phyloP scores from a whole-genome alignment of 768 basidiomycete species.

The Dioszegia crocea region DNA sequence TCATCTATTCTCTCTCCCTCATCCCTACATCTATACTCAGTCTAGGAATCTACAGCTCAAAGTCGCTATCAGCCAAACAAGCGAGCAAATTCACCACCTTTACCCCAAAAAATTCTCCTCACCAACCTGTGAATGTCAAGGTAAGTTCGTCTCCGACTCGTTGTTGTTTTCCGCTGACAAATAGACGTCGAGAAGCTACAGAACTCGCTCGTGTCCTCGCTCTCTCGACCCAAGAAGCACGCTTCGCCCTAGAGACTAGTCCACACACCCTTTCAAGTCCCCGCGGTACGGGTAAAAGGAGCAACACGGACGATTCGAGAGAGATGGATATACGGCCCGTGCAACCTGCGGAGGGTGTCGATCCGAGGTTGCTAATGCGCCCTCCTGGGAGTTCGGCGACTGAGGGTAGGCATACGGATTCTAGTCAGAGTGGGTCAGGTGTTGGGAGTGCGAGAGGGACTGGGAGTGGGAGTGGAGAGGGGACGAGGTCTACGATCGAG shows the following conservation, averaged over 20 bases:
- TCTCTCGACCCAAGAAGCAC: constrained; percentile 36
- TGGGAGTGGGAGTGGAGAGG: not conserved
- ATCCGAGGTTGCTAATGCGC: constrained; percentile 21
- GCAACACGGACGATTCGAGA: constrained; percentile 20
- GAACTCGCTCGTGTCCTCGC: constrained; percentile 35
- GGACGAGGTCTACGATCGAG: constrained; percentile 2
- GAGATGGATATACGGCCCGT: constrained; percentile 32
- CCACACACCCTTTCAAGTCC: constrained; percentile 12
- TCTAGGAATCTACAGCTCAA: too few species aligned
- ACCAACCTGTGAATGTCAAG: constrained; percentile 9
- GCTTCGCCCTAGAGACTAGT: not conserved
- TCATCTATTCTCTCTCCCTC: not conserved
- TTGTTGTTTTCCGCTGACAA: not conserved
- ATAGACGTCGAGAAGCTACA: constrained; percentile 42
- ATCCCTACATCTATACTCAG: not conserved
- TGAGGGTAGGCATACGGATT: not conserved
- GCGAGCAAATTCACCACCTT: not conserved
- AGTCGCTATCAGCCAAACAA: not conserved
- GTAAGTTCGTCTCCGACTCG: not conserved
- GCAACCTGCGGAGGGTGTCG: constrained; percentile 2
- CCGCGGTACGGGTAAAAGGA: constrained; percentile 9
- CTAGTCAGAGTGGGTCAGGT: not conserved
- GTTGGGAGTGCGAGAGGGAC: not conserved
- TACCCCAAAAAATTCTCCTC: not conserved
- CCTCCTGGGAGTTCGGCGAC: constrained; percentile 7